Base-by-base conservation (phyloP, 139 green algal species). In the Micromonas pusilla region DNA sequence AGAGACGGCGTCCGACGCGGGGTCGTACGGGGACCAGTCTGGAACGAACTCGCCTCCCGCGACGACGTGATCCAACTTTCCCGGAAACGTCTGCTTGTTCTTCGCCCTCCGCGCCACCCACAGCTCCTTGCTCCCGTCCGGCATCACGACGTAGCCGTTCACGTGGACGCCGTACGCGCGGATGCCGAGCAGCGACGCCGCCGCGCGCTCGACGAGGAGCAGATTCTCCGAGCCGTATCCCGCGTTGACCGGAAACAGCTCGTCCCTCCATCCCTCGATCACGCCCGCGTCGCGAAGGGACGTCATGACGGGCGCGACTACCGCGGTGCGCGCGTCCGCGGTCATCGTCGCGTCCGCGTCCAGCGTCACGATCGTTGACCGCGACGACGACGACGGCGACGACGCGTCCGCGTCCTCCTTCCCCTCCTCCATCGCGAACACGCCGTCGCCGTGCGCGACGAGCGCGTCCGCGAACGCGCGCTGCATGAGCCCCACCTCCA, bases 31-130 rank as follows among this genome's bases (percentile, higher is more conserved):
- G n/a, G n/a, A n/a, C n/a, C n/a, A n/a, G n/a, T n/a, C n/a, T n/a
- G n/a, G n/a, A n/a, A n/a, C n/a, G n/a, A n/a, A n/a, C n/a, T n/a
- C n/a, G n/a, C n/a, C n/a, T 0, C 94, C 93, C 0, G 94, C 93
- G 20, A 90, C 93, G 33, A 98, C 91, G 83, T 99, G 94, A 81
- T 99, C 95, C 33, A 99, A 86, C 86, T 91, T 93, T 33, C 85
- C 85, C 0, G 95, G 94, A 88, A 90, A 99, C n/a, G 91, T 97
- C 25, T 78, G 89, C 82, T 98, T 98, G 52, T 37, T 85, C 23
- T 65, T 62, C 54, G 81, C 89, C 21, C 94, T 81, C 13, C 84
- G 76, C 0, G 89, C 94, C 5, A 98, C 92, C 94, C 94, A 98
- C 75, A 98, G 85, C 66, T 82, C n/a, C 19, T 90, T 54, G 3